These are phyloP conservation scores for Xenoacremonium recifei DNA, from an alignment of 2,329 filamentous ascomycete genomes.

Conservation along the genomic window DNA sequence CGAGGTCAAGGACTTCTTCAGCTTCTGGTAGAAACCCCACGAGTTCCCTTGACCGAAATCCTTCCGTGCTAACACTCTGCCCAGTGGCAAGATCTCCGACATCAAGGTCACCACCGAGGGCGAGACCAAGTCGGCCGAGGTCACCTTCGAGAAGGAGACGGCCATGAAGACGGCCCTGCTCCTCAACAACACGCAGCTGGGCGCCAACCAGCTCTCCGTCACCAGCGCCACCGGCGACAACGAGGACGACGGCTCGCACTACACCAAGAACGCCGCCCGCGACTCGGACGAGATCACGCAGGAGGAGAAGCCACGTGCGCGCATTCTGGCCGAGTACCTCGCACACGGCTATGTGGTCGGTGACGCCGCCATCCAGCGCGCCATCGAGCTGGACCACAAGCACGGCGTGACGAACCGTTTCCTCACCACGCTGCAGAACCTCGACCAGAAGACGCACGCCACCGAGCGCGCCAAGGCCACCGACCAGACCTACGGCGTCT, in stretches of 20 bases:
- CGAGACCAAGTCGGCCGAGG: slow-evolving; percentile 78
- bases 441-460: slow-evolving; percentile 85
- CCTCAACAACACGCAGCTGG: slow-evolving; percentile 94
- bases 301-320: slow-evolving; percentile 93
- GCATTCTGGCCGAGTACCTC: slow-evolving; percentile 94
- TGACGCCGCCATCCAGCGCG: slow-evolving; percentile 71
- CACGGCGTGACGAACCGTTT: slow-evolving; percentile 84
- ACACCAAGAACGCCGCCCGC: slow-evolving; percentile 54
- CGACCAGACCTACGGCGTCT: slow-evolving; percentile 82
- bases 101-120: slow-evolving; percentile 72
- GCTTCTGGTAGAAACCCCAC: slow-evolving; percentile 78
- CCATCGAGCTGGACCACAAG: slow-evolving; percentile 84
- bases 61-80: slow-evolving; percentile 14
- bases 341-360: slow-evolving; percentile 89
- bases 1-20: slow-evolving; percentile 96
- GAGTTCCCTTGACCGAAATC: too few species aligned
- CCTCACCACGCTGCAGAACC: slow-evolving; percentile 68
- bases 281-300: slow-evolving; percentile 75
- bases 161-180: slow-evolving; percentile 96
- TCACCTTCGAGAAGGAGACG: slow-evolving; percentile 95
- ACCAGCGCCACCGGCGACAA: slow-evolving; percentile 65
- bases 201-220: slow-evolving; percentile 77
- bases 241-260: slow-evolving; percentile 59
- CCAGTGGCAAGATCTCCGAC: slow-evolving; percentile 84
- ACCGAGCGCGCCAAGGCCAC: slow-evolving; percentile 81